Base-by-base conservation (phyloP, 345 rosid species). In the Laguncularia racemosa region DNA sequence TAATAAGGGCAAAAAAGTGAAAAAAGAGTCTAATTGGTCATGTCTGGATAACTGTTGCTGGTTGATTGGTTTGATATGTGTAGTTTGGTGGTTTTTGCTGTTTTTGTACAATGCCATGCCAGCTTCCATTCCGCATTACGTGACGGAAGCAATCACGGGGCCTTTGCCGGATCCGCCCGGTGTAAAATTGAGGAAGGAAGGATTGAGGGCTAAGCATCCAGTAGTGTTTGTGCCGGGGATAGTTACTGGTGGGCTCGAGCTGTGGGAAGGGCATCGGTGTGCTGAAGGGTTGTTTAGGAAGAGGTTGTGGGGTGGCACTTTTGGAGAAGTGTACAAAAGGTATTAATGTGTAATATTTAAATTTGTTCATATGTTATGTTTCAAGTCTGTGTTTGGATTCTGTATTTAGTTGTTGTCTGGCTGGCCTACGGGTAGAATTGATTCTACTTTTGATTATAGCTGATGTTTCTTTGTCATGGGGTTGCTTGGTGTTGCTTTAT, bases 231-330 rank as follows among this genome's bases (percentile, higher is more conserved):
- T 89, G 20, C 98, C 98, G 4, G 98, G 98, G 61, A 92, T 92
- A 53, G 97, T 89, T 17, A 92, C 98, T 0, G 95, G 86, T 0
- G 98, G 98, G 2, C 88, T 92, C 55, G 98, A 89, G 82, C 73
- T 92, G 62, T 92, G 98, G 98, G 96, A 92, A 67, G 98, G 98
- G 9, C 85, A 77, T 16, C 87, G 74, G 44, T 92, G 98, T 20
- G 91, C 97, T 20, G 97, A 89, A 48, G 95, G 89, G 13, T 66
- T 92, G 71, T 93, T 93, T 66, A 67, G 99, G 70, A 93, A 89
- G 63, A 84, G 99, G 43, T 73, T 93, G 59, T 93, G 99, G 99
- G 99, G 99, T 40, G 99, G 99, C 52, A 85, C 96, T n/a, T 93
- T 93, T 63, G 97, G 97, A 33, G 99, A 93, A 59, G 95, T 87